These are phyloP conservation scores for Colletotrichum australisinense DNA, from an alignment of 2,329 filamentous ascomycete genomes.

Conservation along the genomic window DNA sequence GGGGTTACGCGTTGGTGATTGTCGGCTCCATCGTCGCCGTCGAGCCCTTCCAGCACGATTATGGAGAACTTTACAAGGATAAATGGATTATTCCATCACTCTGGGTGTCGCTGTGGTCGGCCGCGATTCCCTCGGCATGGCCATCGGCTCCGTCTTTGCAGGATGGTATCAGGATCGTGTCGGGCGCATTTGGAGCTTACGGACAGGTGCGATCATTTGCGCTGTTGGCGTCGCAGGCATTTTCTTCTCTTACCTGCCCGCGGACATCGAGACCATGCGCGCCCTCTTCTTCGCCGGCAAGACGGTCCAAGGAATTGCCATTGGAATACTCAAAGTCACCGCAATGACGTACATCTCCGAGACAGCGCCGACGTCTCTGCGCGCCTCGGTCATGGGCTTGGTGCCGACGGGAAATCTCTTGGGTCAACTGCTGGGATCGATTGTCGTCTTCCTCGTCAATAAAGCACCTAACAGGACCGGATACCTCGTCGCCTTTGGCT, in stretches of 20 bases:
- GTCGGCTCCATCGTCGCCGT: constrained; percentile 43
- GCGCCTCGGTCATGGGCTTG: constrained; percentile 43
- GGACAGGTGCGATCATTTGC: constrained; percentile 41
- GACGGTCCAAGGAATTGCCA: constrained; percentile 41
- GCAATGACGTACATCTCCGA: constrained; percentile 53
- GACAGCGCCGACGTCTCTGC: constrained; percentile 41
- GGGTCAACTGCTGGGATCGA: constrained; percentile 41
- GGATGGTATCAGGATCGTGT: constrained; percentile 44
- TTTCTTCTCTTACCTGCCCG: constrained; percentile 42
- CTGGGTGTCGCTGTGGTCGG: constrained; percentile 45
- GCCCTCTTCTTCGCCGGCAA: constrained; percentile 41
- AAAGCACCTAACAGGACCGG: constrained; percentile 33
- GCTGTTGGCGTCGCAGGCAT: constrained; percentile 40
- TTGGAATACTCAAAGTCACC: constrained; percentile 41
- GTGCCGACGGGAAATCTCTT: constrained; percentile 42
- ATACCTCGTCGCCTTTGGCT: constrained; percentile 41
- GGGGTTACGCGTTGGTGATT: constrained; percentile 44
- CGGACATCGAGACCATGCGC: constrained; percentile 32
- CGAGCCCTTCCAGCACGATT: constrained; percentile 44
- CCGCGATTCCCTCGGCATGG: constrained; percentile 38
- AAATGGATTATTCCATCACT: constrained; percentile 40
- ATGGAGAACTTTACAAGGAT: constrained; percentile 40
- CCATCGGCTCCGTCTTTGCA: constrained; percentile 40
- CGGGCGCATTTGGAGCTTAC: constrained; percentile 41
- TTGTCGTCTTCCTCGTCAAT: constrained; percentile 41